Conservation (phyloP, 129 eudicot species). For the Helichrysum umbraculigerum region DNA sequence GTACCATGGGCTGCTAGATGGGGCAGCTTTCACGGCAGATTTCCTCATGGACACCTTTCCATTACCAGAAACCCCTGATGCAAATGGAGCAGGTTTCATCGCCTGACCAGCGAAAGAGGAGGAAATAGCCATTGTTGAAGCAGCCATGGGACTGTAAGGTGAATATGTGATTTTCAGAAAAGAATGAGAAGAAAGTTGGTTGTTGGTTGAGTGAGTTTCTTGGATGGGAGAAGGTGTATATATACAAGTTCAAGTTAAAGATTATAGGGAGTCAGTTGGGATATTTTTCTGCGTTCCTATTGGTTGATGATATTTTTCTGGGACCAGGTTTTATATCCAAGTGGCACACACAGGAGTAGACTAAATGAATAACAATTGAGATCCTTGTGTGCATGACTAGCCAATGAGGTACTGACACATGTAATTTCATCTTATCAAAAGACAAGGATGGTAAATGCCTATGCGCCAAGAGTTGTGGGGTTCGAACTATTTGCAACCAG, state of each 20-base stretch:
- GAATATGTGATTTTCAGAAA: no score
- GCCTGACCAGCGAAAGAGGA: not conserved
- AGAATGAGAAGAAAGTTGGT: no score
- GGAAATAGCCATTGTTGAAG: not conserved
- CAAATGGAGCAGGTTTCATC: not conserved
- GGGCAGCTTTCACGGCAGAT: not conserved
- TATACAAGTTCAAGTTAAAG: no score
- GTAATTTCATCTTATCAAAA: constrained; percentile 2
- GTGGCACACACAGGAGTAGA: no score
- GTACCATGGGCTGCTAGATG: not conserved
- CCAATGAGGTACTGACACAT: constrained; percentile 6
- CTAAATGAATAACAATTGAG: not conserved
- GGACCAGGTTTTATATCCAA: no score
- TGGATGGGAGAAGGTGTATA: no score
- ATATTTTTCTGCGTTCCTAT: no score
- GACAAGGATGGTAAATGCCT: not conserved
- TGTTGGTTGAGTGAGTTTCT: no score
- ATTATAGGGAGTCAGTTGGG: no score
- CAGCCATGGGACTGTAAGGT: not conserved
- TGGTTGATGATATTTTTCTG: no score
- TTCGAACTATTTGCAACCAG: constrained; percentile 9
- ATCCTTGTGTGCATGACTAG: not conserved
- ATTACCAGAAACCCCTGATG: not conserved
- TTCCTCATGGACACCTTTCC: not conserved
- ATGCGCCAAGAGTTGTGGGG: constrained; percentile 11